phyloP scores from a whole-genome alignment of 176 grass and related monocot species.

The Juncus inflexus region DNA sequence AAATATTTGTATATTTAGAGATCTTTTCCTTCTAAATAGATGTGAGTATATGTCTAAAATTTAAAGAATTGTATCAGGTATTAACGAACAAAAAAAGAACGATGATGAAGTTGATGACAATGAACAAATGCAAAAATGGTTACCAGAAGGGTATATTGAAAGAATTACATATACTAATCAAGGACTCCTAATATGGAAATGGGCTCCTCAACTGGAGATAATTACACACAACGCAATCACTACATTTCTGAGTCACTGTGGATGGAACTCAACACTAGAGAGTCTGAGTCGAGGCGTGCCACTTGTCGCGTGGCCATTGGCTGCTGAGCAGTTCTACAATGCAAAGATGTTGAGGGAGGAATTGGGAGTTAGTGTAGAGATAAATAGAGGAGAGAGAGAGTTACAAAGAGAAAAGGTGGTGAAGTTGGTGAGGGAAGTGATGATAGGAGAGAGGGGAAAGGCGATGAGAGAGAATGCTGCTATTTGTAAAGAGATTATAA shows the following conservation, averaged over 20 bases:
- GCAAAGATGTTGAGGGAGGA: constrained; percentile 23
- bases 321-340: constrained; percentile 15
- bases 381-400: constrained; percentile 16
- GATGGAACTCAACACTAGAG: constrained; percentile 37
- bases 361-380: constrained; percentile 18
- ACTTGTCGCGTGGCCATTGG: constrained; percentile 7
- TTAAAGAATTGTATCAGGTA: too few species aligned
- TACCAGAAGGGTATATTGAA: constrained; percentile 31
- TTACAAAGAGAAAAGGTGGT: constrained; percentile 15
- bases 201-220: constrained; percentile 36
- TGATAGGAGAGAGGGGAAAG: constrained; percentile 11
- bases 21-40: too few species aligned
- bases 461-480: constrained; percentile 12
- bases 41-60: too few species aligned
- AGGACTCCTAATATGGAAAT: constrained; percentile 33
- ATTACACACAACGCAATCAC: constrained; percentile 34
- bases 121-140: constrained; percentile 28
- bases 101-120: not conserved
- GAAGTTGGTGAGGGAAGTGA: constrained; percentile 11
- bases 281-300: constrained; percentile 11
- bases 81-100: not conserved
- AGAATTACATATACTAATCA: constrained; percentile 15
- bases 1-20: too few species aligned
- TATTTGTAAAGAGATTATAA: constrained; percentile 15
- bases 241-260: constrained; percentile 44